Base-by-base conservation (phyloP, 1,139 yeast species). In the Maudiozyma humilis region DNA sequence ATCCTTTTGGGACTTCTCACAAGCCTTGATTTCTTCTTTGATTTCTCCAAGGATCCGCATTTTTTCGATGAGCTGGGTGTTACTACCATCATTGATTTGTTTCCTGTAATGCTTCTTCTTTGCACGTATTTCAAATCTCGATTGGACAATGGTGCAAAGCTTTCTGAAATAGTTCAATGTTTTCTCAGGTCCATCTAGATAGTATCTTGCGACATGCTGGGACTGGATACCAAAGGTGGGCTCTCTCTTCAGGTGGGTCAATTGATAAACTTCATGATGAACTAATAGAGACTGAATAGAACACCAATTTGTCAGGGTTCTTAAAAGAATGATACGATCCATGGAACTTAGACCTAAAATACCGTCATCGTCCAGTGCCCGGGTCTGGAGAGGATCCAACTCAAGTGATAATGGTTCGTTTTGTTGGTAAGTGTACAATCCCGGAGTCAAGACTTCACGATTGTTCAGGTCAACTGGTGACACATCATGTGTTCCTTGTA, bases 241-340 rank as follows among this genome's bases (percentile, higher is more conserved):
- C 27, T 60, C 65, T 33, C 56, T 55, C 40, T 55, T 60, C 16
- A 53, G 44, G 45, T 60, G 64, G 2, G 64, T 50, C 17, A 60
- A 43, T 36, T 55, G 54, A 35, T 56, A 53, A 3, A 76, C 63
- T 36, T 63, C 67, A 4, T 60, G 51, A 50, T 68, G 76, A 4
- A 77, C 63, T 3, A 58, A 54, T 16, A 71, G 73, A 0, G 79
- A 75, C 10, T 69, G 57, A 0, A 71, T 53, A 3, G 72, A 52
- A 30, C 73, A 63, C 82, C 82, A 78, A 46, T 71, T 73, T 1
- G 67, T 65, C 46, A 78, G 58, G 0, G 71, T 60, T 37, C 76
- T 66, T 18, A 78, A 48, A 51, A 76, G 52, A 8, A 75, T 62
- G 17, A 77, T 58, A 43, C 82, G 59, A 48, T 77, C 77, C 2